Percentiles rank a stretch among this genome's conserved stretches.
Evolutionary conservation across 495 filamentous ascomycete genomes (phyloP).

Genomic region (Aspergillus olivimuriae): DNA sequence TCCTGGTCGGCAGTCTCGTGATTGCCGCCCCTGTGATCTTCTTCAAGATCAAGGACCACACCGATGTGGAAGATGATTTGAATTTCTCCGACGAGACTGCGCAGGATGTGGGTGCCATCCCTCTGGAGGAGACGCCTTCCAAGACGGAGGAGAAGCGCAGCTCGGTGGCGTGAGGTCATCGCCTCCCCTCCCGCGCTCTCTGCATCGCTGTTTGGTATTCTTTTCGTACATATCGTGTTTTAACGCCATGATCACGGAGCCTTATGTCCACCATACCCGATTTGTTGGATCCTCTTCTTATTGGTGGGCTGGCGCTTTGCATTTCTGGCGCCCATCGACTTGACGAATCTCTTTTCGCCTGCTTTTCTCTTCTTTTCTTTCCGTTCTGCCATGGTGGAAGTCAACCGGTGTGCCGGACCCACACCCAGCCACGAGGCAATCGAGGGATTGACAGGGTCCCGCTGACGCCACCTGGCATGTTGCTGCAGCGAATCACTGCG

Average conservation of each 20-base stretch:
- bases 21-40: slow-evolving; percentile 76
- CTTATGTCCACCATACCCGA: background rate
- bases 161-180: slow-evolving; percentile 2
- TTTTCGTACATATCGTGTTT: background rate
- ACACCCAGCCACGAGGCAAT: too few species aligned
- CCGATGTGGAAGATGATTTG: slow-evolving; percentile 68
- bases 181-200: background rate
- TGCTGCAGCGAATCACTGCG: too few species aligned
- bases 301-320: background rate
- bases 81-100: slow-evolving; percentile 75
- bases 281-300: too few species aligned
- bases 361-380: background rate
- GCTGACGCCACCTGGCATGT: too few species aligned
- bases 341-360: too few species aligned
- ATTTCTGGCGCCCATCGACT: too few species aligned
- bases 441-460: too few species aligned
- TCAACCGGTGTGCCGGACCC: too few species aligned
- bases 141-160: slow-evolving; percentile 14
- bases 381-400: background rate
- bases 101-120: slow-evolving; percentile 27
- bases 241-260: background rate
- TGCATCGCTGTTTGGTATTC: background rate
- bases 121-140: slow-evolving; percentile 8
- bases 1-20: slow-evolving; percentile 64
- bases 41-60: slow-evolving; percentile 68